Evolutionary conservation across 345 rosid genomes (phyloP).

Genomic region (Durio zibethinus): DNA sequence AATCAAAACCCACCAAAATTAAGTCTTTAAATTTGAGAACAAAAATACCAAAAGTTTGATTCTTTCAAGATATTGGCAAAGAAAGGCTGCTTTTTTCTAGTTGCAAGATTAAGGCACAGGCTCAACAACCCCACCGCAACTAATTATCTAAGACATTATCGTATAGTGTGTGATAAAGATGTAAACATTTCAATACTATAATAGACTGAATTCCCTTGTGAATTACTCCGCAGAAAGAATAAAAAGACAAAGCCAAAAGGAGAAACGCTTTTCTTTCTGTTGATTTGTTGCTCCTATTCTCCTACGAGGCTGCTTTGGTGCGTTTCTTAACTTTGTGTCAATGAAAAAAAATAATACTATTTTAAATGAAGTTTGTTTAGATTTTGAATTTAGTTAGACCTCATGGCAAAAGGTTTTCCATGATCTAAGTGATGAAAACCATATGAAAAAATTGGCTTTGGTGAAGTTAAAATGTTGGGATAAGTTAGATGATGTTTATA

Average conservation of each 20-base stretch:
- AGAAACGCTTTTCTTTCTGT: neutral
- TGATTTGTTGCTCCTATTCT: neutral
- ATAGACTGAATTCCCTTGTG: neutral
- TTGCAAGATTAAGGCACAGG: neutral
- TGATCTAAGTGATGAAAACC: too few species aligned
- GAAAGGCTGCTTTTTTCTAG: neutral
- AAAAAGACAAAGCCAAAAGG: neutral
- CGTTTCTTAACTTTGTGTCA: neutral
- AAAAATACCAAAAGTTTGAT: neutral
- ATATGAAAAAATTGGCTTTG: too few species aligned
- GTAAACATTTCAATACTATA: neutral
- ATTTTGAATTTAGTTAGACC: too few species aligned
- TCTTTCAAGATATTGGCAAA: neutral
- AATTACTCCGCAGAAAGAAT: neutral
- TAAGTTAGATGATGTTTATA: too few species aligned
- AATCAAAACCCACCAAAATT: slow-evolving; percentile 14
- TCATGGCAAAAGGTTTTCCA: too few species aligned
- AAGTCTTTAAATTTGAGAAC: neutral
- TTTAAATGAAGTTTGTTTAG: too few species aligned
- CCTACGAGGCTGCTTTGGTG: neutral
- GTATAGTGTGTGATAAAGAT: neutral
- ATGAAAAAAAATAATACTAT: too few species aligned
- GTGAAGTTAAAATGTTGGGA: too few species aligned
- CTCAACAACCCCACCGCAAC: slow-evolving; percentile 10
- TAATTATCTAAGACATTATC: neutral